Base-by-base conservation (phyloP, 1,284 basidiomycete species). In the Coniophora puteana region DNA sequence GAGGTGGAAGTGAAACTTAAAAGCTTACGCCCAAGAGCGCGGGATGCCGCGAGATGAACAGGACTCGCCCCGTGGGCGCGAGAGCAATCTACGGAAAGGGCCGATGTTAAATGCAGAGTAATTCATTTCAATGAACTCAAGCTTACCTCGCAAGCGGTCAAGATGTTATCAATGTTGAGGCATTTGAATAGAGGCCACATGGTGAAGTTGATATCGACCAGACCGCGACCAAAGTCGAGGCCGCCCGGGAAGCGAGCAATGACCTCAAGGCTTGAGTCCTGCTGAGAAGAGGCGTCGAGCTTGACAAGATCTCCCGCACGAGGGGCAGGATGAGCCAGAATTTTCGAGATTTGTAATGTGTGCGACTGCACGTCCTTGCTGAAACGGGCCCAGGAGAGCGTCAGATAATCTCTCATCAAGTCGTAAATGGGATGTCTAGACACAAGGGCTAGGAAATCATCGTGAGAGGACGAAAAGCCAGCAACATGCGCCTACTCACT, bases 141-240 rank as follows among this genome's bases (percentile, higher is more conserved):
- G n/a, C 71, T 31, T 51, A 88, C 89, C 76, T 98, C 94, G 58
- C 92, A 92, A 44, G 93, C 88, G 20, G 89, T 93, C 44, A 98
- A 66, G 47, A 98, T 89, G 57, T 96, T 93, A 61, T 96, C 94
- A 44, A 97, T 78, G 53, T 93, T 93, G 44, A 98, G 66, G 49
- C 88, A 89, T 61, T 95, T 91, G 77, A 98, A 97, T 40, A 98
- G 61, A 0, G 94, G 94, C 93, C 93, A 98, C 80, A 96, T 91
- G 36, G 93, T 92, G 59, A 95, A 94, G 61, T 91, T 91, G 54
- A 89, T 86, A 51, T 91, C 87, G 21, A 91, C 87, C 38, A 91
- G 66, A 5, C 87, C 88, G 38, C 81, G 75, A 16, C 88, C 87
- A 55, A 91, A 91, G 61, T 91, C 87, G 33, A 91, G 72, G 13